phyloP scores from a whole-genome alignment of 2,329 filamentous ascomycete species.

The Arthrobotrys sphaeroides region DNA sequence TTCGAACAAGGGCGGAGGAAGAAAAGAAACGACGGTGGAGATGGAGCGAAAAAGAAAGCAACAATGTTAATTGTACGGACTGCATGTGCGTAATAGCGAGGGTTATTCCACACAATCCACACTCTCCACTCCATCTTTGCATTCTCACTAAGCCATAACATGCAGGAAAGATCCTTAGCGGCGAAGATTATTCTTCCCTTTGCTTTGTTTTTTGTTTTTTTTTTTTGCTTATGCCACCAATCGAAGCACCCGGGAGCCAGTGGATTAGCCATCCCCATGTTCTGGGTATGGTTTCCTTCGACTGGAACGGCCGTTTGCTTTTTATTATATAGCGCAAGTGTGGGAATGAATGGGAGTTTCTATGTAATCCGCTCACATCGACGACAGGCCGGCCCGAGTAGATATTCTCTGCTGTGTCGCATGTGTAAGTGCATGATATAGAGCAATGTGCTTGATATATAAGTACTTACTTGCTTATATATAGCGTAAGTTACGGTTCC shows the following conservation, averaged over 20 bases:
- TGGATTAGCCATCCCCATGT: constrained; percentile 40
- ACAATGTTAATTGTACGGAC: constrained; percentile 13
- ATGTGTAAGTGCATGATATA: neutral
- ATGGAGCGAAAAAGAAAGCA: constrained; percentile 9
- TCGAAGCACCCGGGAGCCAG: constrained; percentile 38
- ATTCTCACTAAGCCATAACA: constrained; percentile 42
- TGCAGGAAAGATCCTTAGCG: constrained; percentile 44
- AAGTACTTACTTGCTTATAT: no score
- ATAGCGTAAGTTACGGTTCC: no score
- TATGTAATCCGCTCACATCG: constrained; percentile 5
- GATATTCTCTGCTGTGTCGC: neutral
- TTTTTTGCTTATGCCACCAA: constrained; percentile 21
- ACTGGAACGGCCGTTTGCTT: constrained; percentile 22
- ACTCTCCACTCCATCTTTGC: constrained; percentile 26
- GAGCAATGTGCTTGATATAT: no score
- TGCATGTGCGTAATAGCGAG: constrained; percentile 52
- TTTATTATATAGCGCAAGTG: constrained; percentile 14
- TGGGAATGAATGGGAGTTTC: neutral
- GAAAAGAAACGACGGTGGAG: constrained; percentile 25
- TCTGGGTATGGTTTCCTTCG: constrained; percentile 37
- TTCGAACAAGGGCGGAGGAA: constrained; percentile 48
- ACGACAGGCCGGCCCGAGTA: neutral
- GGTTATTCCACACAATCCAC: constrained; percentile 16
- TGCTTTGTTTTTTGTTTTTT: no score
- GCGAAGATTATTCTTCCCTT: constrained; percentile 26